Evolutionary conservation across 2,329 filamentous ascomycete species (phyloP).

Genomic region (Bimuria novae-zelandiae): DNA sequence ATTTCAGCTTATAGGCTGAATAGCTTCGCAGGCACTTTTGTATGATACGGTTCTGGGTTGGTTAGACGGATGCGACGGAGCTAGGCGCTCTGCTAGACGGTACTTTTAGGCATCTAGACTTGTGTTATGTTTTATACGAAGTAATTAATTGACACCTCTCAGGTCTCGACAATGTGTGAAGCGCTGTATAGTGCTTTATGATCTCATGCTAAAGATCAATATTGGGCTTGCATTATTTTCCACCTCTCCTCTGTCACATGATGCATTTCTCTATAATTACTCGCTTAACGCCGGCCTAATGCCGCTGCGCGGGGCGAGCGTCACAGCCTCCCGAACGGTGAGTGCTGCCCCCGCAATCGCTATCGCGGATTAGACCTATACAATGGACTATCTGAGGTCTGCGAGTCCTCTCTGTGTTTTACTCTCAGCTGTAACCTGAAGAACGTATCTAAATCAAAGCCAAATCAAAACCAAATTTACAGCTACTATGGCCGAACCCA

Average conservation of each 20-base stretch:
- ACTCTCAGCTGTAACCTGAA: neutral
- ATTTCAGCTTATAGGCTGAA: slow-evolving; percentile 17
- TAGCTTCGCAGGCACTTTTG: neutral
- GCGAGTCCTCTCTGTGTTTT: neutral
- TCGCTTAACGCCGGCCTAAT: too few relatives aligned
- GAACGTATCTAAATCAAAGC: neutral
- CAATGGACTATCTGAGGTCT: neutral
- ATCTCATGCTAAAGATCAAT: too few relatives aligned
- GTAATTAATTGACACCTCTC: too few relatives aligned
- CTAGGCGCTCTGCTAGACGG: too few relatives aligned
- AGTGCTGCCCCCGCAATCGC: neutral
- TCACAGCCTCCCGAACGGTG: neutral
- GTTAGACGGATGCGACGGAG: neutral
- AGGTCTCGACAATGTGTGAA: too few relatives aligned
- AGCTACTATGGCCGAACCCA: slow-evolving; percentile 18
- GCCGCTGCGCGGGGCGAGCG: neutral
- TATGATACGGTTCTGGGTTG: neutral
- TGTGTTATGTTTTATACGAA: too few relatives aligned
- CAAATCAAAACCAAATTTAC: too few relatives aligned
- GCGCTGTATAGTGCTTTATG: too few relatives aligned
- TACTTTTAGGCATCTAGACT: too few relatives aligned
- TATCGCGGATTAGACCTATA: neutral
- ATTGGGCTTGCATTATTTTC: too few relatives aligned
- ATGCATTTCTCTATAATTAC: too few relatives aligned
- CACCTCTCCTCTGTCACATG: too few relatives aligned